Evolutionary conservation across 192 early-diverging fungal species (phyloP).

Genomic region (Coemansia sp.): DNA sequence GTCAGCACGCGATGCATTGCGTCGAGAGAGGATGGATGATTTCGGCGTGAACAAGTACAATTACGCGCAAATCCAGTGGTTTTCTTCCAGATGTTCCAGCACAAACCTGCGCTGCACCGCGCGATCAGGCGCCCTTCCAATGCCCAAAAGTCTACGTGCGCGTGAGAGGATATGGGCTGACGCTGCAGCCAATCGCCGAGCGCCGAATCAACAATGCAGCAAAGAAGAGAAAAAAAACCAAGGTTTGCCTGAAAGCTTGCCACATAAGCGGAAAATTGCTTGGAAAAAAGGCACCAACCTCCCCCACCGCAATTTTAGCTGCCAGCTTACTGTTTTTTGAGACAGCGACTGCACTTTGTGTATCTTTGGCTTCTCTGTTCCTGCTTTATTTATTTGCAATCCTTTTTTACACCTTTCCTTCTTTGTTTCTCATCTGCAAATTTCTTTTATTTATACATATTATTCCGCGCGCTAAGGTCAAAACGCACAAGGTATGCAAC

Average conservation of each 20-base stretch:
- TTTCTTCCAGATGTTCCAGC: neutral
- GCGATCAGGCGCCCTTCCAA: neutral
- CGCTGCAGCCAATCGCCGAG: conserved; percentile 36
- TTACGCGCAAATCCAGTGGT: neutral
- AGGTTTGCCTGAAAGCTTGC: conserved; percentile 3
- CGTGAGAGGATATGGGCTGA: conserved; percentile 25
- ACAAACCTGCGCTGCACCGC: neutral
- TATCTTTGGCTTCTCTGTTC: neutral
- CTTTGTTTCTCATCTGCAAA: neutral
- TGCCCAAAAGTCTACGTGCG: neutral
- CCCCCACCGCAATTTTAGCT: conserved; percentile 1
- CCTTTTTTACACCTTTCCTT: conserved; percentile 2
- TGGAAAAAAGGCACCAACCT: neutral
- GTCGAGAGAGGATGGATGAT: neutral
- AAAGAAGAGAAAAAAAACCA: neutral
- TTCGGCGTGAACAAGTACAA: neutral
- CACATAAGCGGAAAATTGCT: conserved; percentile 4
- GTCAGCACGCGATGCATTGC: neutral
- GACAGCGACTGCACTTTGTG: conserved; percentile 4
- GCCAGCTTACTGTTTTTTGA: conserved; percentile 4
- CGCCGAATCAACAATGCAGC: conserved; percentile 34
- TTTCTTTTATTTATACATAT: conserved; percentile 4
- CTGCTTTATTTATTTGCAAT: conserved; percentile 5
- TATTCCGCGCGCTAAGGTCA: conserved; percentile 4
- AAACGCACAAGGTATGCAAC: conserved; percentile 13